Evolutionary conservation across 768 basidiomycete genomes (phyloP).

Genomic region (Serendipita sp.): DNA sequence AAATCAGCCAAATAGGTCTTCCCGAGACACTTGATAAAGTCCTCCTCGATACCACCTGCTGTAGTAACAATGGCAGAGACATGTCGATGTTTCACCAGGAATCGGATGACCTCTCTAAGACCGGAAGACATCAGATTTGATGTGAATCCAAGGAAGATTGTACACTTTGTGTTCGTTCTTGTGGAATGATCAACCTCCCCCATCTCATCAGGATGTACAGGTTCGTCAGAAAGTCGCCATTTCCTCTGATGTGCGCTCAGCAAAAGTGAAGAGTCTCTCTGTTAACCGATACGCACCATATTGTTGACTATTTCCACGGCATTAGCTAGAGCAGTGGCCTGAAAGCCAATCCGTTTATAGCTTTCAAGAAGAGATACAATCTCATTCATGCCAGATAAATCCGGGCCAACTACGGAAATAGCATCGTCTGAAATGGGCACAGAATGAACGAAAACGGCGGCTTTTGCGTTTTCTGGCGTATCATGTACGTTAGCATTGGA

Average conservation of each 20-base stretch:
- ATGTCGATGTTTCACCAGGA: constrained; percentile 87
- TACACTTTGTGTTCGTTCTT: constrained; percentile 59
- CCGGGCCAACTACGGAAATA: constrained; percentile 67
- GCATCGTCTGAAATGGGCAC: constrained; percentile 50
- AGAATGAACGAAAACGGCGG: constrained; percentile 64
- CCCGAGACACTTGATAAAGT: constrained; percentile 96
- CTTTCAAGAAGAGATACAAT: constrained; percentile 54
- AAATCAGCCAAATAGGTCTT: constrained; percentile 92
- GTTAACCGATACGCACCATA: constrained; percentile 46
- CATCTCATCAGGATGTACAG: constrained; percentile 49
- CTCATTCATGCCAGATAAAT: constrained; percentile 56
- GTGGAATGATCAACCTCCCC: constrained; percentile 36
- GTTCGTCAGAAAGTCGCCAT: constrained; percentile 83
- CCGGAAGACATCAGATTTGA: constrained; percentile 98
- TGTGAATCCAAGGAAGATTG: constrained; percentile 92
- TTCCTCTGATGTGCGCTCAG: constrained; percentile 40
- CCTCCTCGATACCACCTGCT: constrained; percentile 96
- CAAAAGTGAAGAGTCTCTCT: not conserved
- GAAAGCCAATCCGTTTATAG: constrained; percentile 90
- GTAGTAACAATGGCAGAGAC: constrained; percentile 87
- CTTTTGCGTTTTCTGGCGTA: constrained; percentile 41
- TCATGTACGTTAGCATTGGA: not conserved
- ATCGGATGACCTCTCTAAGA: constrained; percentile 76
- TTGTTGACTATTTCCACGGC: constrained; percentile 84
- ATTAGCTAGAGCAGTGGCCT: constrained; percentile 81